These are phyloP conservation scores for Pseudocercospora crystallina DNA, from an alignment of 2,329 filamentous ascomycete genomes.

Conservation along the genomic window DNA sequence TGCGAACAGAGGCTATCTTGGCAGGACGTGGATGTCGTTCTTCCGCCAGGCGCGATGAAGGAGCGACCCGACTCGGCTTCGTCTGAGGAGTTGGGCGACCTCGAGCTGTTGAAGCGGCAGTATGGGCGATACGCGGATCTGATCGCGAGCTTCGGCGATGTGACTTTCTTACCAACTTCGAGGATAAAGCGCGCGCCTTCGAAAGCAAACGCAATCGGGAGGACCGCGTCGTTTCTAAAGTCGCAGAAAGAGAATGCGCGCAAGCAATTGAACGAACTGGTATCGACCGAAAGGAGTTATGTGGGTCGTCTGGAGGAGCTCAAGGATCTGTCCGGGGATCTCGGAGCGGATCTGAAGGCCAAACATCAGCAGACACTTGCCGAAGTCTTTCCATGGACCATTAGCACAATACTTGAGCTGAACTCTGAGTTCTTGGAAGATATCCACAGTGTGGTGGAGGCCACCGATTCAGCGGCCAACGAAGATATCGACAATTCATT, in stretches of 20 bases:
- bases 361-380: constrained; percentile 53
- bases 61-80: constrained; percentile 26
- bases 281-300: constrained; percentile 93
- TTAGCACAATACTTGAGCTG: constrained; percentile 76
- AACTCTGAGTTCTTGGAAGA: constrained; percentile 79
- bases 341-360: constrained; percentile 73
- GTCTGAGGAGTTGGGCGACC: constrained; percentile 31
- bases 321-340: constrained; percentile 74
- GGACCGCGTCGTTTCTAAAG: constrained; percentile 73
- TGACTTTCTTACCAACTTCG: constrained; percentile 82
- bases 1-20: constrained; percentile 80
- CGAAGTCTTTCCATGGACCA: constrained; percentile 77
- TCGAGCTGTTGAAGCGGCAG: constrained; percentile 54
- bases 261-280: constrained; percentile 83
- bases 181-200: constrained; percentile 83
- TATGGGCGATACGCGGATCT: constrained; percentile 78
- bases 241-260: constrained; percentile 82
- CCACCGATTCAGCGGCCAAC: constrained; percentile 77
- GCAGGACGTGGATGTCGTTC: constrained; percentile 81
- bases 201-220: constrained; percentile 76
- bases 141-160: constrained; percentile 76
- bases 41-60: constrained; percentile 72
- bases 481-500: constrained; percentile 66
- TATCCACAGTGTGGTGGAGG: constrained; percentile 73
- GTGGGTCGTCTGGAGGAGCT: constrained; percentile 69